Evolutionary conservation across 2,329 filamentous ascomycete species (phyloP).

Genomic region (Exophiala dermatitidis): DNA sequence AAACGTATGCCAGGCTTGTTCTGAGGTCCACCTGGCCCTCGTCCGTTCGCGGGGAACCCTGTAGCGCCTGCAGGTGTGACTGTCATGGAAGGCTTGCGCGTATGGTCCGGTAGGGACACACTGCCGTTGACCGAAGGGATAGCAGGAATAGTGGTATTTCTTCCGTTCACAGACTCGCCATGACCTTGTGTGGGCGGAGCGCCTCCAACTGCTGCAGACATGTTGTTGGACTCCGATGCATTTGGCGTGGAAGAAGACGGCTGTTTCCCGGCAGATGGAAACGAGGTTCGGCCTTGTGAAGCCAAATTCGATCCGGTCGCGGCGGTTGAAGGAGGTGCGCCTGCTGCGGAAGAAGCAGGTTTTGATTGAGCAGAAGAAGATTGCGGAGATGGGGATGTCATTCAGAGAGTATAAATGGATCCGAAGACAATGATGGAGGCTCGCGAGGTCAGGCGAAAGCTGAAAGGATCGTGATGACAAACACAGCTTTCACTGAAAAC

Average conservation of each 20-base stretch:
- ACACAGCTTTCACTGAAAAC: conserved; percentile 13
- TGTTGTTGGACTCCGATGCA: conserved; percentile 29
- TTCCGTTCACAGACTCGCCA: conserved; percentile 27
- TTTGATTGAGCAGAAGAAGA: conserved; percentile 16
- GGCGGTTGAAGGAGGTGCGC: conserved; percentile 9
- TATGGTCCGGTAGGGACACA: conserved; percentile 57
- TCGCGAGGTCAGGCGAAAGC: conserved; percentile 17
- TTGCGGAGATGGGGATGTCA: conserved; percentile 21
- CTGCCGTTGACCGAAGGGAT: conserved; percentile 63
- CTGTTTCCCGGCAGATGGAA: conserved; percentile 19
- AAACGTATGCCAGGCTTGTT: conserved; percentile 50
- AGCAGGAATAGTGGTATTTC: conserved; percentile 48
- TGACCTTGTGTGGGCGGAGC: conserved; percentile 24
- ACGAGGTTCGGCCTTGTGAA: conserved; percentile 19
- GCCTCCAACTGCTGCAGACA: conserved; percentile 28
- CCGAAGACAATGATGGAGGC: conserved; percentile 7
- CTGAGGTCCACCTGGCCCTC: conserved; percentile 47
- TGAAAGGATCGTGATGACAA: conserved; percentile 20
- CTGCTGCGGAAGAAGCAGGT: conserved; percentile 6
- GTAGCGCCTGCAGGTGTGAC: conserved; percentile 77
- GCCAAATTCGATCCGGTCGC: conserved; percentile 26
- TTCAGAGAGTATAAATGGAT: conserved; percentile 18
- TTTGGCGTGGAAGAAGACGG: conserved; percentile 20
- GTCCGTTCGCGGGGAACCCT: conserved; percentile 71
- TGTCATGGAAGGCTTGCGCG: conserved; percentile 80